Evolutionary conservation across 2,329 filamentous ascomycete species (phyloP).

Genomic region (Ceratocystis destructans): DNA sequence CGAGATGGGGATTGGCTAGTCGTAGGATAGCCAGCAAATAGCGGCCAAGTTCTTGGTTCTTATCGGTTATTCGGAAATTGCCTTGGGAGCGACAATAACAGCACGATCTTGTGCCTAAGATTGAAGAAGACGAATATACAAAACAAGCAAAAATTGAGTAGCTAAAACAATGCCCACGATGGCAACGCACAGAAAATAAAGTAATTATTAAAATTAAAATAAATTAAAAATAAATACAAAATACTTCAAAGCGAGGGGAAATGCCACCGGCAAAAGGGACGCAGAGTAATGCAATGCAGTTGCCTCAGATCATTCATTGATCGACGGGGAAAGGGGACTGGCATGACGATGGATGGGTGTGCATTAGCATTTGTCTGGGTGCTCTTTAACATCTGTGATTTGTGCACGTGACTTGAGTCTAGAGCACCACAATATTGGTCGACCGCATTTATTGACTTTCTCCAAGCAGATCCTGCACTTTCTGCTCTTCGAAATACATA

Average conservation of each 20-base stretch:
- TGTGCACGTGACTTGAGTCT: too few species aligned
- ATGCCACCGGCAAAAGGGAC: background rate
- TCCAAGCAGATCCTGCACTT: too few species aligned
- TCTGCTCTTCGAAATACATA: too few species aligned
- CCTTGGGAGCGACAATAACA: background rate
- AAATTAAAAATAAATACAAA: background rate
- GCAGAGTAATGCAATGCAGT: constrained; percentile 6
- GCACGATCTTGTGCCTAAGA: background rate
- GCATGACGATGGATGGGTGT: background rate
- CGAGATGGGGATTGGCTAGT: background rate
- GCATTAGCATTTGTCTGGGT: background rate
- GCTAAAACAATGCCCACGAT: background rate
- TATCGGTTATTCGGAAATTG: background rate
- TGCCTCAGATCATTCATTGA: constrained; percentile 5
- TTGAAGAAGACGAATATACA: background rate
- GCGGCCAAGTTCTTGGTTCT: too few species aligned
- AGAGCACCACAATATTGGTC: too few species aligned
- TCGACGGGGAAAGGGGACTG: background rate
- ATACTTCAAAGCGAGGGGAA: constrained; percentile 3
- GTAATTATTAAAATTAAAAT: background rate
- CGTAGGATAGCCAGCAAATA: background rate
- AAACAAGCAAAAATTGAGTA: background rate
- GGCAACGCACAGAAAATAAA: background rate
- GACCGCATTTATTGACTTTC: too few species aligned
- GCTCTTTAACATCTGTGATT: background rate